Percentiles rank a stretch among this genome's conserved stretches.
phyloP scores from a whole-genome alignment of 1,139 yeast genomes.

The Suhomyces bribrorum region DNA sequence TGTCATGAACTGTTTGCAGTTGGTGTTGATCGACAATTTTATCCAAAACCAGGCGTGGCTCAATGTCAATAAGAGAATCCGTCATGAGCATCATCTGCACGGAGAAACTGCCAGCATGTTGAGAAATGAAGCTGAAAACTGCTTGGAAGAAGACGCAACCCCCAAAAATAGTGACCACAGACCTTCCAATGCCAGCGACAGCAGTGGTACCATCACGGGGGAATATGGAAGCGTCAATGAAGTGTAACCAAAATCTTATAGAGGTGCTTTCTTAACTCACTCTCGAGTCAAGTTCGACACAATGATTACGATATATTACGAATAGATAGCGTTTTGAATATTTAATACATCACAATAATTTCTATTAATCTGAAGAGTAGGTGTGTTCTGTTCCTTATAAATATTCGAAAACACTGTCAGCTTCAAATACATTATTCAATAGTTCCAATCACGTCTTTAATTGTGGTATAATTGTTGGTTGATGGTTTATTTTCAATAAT shows the following conservation, averaged over 20 bases:
- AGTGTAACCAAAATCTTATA: constrained; percentile 2
- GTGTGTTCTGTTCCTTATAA: too few species aligned
- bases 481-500: too few species aligned
- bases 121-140: constrained; percentile 9
- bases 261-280: too few species aligned
- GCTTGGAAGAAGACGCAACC: constrained; percentile 9
- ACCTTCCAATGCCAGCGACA: constrained; percentile 3
- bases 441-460: too few species aligned
- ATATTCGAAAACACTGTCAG: too few species aligned
- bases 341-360: too few species aligned
- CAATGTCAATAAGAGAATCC: constrained; percentile 24
- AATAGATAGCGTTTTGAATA: too few species aligned
- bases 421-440: too few species aligned
- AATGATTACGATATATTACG: too few species aligned
- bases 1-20: constrained; percentile 82
- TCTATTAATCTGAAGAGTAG: too few species aligned
- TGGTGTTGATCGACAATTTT: constrained; percentile 81
- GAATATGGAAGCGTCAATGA: constrained; percentile 8
- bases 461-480: too few species aligned
- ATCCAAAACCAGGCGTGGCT: constrained; percentile 55
- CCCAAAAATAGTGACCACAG: constrained; percentile 1
- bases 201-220: constrained; percentile 5
- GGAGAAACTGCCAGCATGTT: constrained; percentile 20
- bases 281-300: too few species aligned
- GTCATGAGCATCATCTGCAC: constrained; percentile 14